Base-by-base conservation (phyloP, 1,284 basidiomycete genomes). In the Tetrapyrgos nigripes region DNA sequence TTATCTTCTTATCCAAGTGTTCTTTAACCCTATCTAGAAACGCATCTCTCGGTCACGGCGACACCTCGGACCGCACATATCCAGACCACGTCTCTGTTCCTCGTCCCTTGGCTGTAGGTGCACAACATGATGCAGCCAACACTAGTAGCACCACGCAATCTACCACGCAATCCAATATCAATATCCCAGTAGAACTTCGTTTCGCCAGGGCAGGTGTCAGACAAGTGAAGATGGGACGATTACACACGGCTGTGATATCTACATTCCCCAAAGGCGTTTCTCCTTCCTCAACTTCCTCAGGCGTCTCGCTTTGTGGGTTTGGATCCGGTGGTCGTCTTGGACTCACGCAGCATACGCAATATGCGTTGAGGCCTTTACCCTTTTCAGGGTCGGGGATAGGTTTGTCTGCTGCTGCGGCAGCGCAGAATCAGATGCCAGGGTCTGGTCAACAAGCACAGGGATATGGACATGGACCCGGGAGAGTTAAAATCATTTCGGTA, bases 41-140 rank as follows among this genome's bases (percentile, higher is more conserved):
- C 73, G 92, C 91, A 27, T 83, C 90, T 0, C 85, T 99, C 13
- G 97, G 96, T 3, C 80, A 92, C 17, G 89, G 89, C 2, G 92
- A 97, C 66, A 86, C 84, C 19, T 84, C 89, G 57, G 95, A 98
- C 69, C 86, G 95, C 53, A 70, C 80, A 0, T 85, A 87, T 65
- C 95, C 97, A 0, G 96, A 98, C 64, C 86, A 87, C 50, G 87
- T 98, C 23, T 73, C 46, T 82, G 49, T 79, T 92, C 64, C 81
- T 70, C 79, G 72, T 60, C 63, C 71, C 53, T 70, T 78, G 62
- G 77, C 81, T 17, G 76, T 67, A 33, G 40, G 64, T 3, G 51
- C 60, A 0, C 64, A 68, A 28, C 45, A 50, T 29, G 35, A n/a
- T n/a, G n/a, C n/a, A n/a, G n/a, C n/a, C n/a, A n/a, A n/a, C n/a